Evolutionary conservation across 352 stramenopile genomes (phyloP).

Genomic region (Phytophthora cryptogea): DNA sequence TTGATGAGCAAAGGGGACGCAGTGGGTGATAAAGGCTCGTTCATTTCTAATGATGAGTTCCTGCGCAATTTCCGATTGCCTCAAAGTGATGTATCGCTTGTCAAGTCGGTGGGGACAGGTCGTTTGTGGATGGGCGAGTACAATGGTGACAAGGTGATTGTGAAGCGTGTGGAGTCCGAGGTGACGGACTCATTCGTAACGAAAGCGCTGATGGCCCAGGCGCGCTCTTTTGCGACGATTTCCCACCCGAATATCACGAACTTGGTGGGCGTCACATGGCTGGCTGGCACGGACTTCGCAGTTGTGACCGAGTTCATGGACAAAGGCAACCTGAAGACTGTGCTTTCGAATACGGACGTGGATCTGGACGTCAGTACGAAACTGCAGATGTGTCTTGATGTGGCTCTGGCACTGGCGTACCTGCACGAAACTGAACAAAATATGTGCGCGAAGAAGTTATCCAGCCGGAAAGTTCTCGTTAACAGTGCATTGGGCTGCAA

Average conservation of each 20-base stretch:
- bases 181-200: constrained; percentile 59
- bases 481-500: constrained; percentile 55
- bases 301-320: constrained; percentile 79
- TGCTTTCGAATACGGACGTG: constrained; percentile 60
- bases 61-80: constrained; percentile 56
- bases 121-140: constrained; percentile 70
- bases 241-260: constrained; percentile 70
- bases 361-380: constrained; percentile 61
- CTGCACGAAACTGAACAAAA: constrained; percentile 59
- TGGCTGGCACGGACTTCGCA: constrained; percentile 78
- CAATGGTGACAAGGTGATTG: constrained; percentile 52
- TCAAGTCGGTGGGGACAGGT: constrained; percentile 53
- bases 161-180: constrained; percentile 78
- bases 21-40: constrained; percentile 47
- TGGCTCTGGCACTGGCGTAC: constrained; percentile 65
- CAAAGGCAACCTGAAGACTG: constrained; percentile 62
- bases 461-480: constrained; percentile 64
- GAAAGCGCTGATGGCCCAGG: constrained; percentile 67
- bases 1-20: constrained; percentile 55
- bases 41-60: constrained; percentile 75
- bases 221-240: constrained; percentile 49
- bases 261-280: constrained; percentile 68
- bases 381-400: constrained; percentile 68
- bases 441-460: constrained; percentile 51
- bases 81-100: constrained; percentile 58